These are phyloP conservation scores for Nigrospora oryzae DNA, from an alignment of 2,329 filamentous ascomycete genomes.

Conservation along the genomic window DNA sequence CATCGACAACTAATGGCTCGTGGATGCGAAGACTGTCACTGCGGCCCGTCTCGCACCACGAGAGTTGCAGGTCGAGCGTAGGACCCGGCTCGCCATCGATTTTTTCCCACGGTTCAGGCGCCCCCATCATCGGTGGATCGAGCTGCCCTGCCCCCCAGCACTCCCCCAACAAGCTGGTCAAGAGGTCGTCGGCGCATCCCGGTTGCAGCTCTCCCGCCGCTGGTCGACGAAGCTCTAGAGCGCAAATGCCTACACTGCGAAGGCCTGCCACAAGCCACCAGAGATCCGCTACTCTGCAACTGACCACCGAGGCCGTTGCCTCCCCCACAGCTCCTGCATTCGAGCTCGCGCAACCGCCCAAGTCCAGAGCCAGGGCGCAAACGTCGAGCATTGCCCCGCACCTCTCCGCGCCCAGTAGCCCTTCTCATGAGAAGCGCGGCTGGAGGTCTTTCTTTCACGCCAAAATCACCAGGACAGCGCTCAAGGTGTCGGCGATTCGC, in stretches of 20 bases:
- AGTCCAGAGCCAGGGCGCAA: conserved; percentile 22
- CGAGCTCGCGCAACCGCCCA: conserved; percentile 20
- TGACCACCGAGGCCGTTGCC: conserved; percentile 14
- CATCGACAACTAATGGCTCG: conserved; percentile 57
- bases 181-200: conserved; percentile 55
- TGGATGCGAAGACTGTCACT: conserved; percentile 68
- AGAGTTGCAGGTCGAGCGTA: conserved; percentile 55
- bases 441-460: conserved; percentile 54
- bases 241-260: conserved; percentile 57
- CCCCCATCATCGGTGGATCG: conserved; percentile 47
- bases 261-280: conserved; percentile 75
- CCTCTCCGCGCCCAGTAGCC: conserved; percentile 5
- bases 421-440: conserved; percentile 11
- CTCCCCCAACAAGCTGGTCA: conserved; percentile 69
- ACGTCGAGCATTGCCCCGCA: conserved; percentile 12
- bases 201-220: conserved; percentile 31
- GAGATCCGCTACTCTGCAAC: conserved; percentile 60
- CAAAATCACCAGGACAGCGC: conserved; percentile 16
- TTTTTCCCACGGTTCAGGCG: conserved; percentile 58
- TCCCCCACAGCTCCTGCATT: conserved; percentile 8
- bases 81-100: conserved; percentile 59
- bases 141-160: conserved; percentile 32
- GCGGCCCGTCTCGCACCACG: conserved; percentile 56
- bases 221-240: conserved; percentile 41
- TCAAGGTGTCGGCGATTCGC: conserved; percentile 13